phyloP scores from a whole-genome alignment of 2,329 filamentous ascomycete species.

The Penicillium sp. region DNA sequence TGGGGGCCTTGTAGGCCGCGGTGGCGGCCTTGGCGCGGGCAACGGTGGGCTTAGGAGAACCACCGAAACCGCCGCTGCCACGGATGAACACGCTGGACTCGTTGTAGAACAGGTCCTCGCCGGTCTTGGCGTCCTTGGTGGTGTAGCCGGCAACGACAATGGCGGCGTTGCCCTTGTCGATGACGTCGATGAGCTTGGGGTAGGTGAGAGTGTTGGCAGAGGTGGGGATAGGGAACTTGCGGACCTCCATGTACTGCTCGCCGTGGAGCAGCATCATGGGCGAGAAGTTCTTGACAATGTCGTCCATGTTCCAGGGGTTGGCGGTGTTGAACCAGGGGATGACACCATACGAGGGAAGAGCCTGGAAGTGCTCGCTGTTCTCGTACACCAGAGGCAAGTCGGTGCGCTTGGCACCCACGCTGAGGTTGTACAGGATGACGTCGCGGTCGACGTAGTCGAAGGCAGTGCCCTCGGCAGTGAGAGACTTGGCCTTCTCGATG shows the following conservation, averaged over 20 bases:
- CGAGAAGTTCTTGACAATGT: slow-evolving; percentile 92
- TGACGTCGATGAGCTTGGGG: slow-evolving; percentile 85
- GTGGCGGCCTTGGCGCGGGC: slow-evolving; percentile 79
- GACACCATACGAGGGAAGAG: slow-evolving; percentile 92
- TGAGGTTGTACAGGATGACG: slow-evolving; percentile 93
- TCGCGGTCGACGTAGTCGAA: slow-evolving; percentile 88
- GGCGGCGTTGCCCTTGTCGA: slow-evolving; percentile 93
- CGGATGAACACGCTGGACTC: slow-evolving; percentile 92
- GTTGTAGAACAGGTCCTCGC: slow-evolving; percentile 95
- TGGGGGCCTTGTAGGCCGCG: slow-evolving; percentile 77
- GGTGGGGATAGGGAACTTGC: slow-evolving; percentile 89
- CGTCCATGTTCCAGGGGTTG: slow-evolving; percentile 77
- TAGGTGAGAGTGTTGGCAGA: slow-evolving; percentile 75
- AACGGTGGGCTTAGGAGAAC: slow-evolving; percentile 71
- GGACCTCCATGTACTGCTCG: slow-evolving; percentile 96
- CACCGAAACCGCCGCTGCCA: slow-evolving; percentile 88
- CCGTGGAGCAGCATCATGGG: slow-evolving; percentile 99
- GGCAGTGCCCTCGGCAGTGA: slow-evolving; percentile 73
- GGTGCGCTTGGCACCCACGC: slow-evolving; percentile 86
- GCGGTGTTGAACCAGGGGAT: slow-evolving; percentile 90
- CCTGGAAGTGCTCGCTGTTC: slow-evolving; percentile 88
- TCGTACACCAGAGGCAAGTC: slow-evolving; percentile 91
- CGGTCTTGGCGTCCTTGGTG: slow-evolving; percentile 82
- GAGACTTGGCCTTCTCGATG: slow-evolving; percentile 77
- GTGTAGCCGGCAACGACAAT: slow-evolving; percentile 80